These are phyloP conservation scores for Cornus florida DNA, from an alignment of 148 eudicot species.

Conservation along the genomic window DNA sequence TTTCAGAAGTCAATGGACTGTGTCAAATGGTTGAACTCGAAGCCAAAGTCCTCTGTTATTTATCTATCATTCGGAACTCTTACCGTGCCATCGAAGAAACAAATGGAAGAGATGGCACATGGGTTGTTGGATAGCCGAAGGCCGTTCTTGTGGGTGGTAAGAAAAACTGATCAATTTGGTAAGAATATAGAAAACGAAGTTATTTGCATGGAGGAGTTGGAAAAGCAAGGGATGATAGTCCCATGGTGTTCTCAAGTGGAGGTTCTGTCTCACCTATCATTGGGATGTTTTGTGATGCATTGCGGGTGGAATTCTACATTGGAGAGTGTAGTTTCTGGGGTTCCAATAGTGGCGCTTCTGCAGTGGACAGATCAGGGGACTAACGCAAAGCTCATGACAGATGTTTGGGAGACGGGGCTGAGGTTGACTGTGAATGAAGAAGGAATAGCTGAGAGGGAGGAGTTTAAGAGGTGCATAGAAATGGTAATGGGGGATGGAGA, in stretches of 20 bases:
- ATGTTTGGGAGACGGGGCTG: conserved; percentile 48
- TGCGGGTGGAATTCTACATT: conserved; percentile 71
- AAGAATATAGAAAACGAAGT: conserved; percentile 19
- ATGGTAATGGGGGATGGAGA: conserved; percentile 32
- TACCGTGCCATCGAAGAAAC: conserved; percentile 30
- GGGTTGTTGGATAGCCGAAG: conserved; percentile 39
- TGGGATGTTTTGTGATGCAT: conserved; percentile 45
- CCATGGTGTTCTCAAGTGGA: conserved; percentile 33
- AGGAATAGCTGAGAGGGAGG: conserved; percentile 37
- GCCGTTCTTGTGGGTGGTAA: conserved; percentile 70
- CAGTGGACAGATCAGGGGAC: conserved; percentile 55
- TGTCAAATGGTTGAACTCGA: conserved; percentile 47
- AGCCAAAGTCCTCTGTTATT: conserved; percentile 48
- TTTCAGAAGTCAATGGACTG: conserved; percentile 24
- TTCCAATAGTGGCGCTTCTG: conserved; percentile 54
- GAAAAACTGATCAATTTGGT: conserved; percentile 18
- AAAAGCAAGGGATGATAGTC: conserved; percentile 34
- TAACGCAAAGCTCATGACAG: conserved; percentile 53
- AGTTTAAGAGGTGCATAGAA: conserved; percentile 45
- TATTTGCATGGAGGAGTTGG: conserved; percentile 39
- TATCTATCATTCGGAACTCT: conserved; percentile 66
- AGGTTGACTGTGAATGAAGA: conserved; percentile 34
- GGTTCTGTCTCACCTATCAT: conserved; percentile 29
- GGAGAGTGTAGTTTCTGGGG: conserved; percentile 52
- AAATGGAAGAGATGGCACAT: conserved; percentile 47